Evolutionary conservation across 306 rosid genomes (phyloP), one percentile per base, ranked within the genome.

Genomic region (barrel medic (Medicago truncatula)): DNA sequence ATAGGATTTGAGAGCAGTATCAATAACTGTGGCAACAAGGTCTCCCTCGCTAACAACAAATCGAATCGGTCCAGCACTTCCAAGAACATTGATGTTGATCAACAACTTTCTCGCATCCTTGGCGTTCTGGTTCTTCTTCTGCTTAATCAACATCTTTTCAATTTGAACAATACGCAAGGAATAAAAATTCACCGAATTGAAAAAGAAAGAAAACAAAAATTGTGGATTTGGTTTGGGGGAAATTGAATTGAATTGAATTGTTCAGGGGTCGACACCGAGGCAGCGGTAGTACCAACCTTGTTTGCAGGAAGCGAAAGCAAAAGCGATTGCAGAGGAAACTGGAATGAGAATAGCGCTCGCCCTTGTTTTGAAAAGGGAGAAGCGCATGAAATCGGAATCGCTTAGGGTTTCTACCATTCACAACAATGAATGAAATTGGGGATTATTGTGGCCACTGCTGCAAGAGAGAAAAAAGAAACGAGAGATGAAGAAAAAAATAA

Each of bases 271-370:
- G 73, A 92, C 80, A 76, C 99, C 99, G 31, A 90, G 79, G 97
- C 99, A 95, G 90, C 99, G 99, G 87, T 81, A 95, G 90, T 95
- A 95, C 99, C 99, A 95, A 85, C 89, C 97, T 72, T 91, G 90
- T 79, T 89, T 95, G 97, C 97, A 95, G 41, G 99, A 92, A 20
- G 91, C 99, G 70, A 95, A 95, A 7, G 96, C 73, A 84, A 90
- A 85, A 31, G 85, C 85, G 16, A 90, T 87, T 1, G 90, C 73
- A 41, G 90, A 70, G 3, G 90, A 85, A 56, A 78, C 75, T 38
- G 90, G 87, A 66, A 90, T 88, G 75, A 87, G 86, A 78, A 80
- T 41, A 77, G 96, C 97, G 96, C 98, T 93, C 96, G 82, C 99
- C 88, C 93, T 82, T n/a, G 85, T 75, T 4, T 60, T 68, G 9